Evolutionary conservation across 257 asterid species (phyloP).

Genomic region (Solanum tacnaense): DNA sequence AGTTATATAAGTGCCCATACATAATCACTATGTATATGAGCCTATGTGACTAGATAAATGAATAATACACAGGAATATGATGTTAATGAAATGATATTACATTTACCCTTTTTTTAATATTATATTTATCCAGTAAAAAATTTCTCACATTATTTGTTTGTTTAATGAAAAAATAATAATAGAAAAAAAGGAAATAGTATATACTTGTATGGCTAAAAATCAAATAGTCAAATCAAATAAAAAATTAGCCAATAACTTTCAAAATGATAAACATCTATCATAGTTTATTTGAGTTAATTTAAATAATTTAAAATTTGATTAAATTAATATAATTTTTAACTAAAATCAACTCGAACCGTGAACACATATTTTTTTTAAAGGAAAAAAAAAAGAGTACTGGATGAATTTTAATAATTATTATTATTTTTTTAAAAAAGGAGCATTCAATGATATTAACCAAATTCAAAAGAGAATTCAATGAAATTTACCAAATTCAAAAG

Average conservation of each 20-base stretch:
- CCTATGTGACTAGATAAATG: background rate
- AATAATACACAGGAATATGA: background rate
- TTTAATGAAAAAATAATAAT: background rate
- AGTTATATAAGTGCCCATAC: too few species aligned
- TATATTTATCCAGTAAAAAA: too few species aligned
- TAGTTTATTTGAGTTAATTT: too few species aligned
- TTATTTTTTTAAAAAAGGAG: too few species aligned
- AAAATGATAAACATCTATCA: background rate
- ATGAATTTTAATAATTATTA: too few species aligned
- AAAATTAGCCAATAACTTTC: background rate
- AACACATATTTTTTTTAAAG: background rate
- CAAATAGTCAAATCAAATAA: too few species aligned
- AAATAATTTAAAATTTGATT: too few species aligned
- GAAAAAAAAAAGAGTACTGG: background rate
- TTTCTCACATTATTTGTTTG: background rate
- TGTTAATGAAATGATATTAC: too few species aligned
- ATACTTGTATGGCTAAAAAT: background rate
- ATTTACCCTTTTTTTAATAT: too few species aligned
- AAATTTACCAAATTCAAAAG: background rate
- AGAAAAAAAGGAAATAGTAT: background rate
- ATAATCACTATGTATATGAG: background rate
- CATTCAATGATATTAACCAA: too few species aligned
- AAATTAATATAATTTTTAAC: too few species aligned
- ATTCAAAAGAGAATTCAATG: too few species aligned
- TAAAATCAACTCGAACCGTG: background rate